phyloP scores from a whole-genome alignment of 2,329 filamentous ascomycete species.

The Metarhizium humberi region DNA sequence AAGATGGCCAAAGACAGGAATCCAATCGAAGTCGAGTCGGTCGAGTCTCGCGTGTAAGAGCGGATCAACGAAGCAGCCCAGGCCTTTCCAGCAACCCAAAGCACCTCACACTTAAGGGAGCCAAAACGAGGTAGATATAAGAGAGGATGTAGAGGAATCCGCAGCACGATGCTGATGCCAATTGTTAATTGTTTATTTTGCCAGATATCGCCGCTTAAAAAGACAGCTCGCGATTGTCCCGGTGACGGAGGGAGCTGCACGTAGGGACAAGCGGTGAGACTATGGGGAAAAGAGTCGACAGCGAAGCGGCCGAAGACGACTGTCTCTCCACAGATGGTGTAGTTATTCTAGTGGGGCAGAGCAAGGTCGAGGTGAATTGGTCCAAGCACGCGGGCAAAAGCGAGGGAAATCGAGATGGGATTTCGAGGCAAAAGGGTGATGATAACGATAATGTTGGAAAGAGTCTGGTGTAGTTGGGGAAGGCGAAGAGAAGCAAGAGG shows the following conservation, averaged over 20 bases:
- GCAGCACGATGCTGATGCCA: background rate
- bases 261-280: slow-evolving; percentile 4
- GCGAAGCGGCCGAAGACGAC: background rate
- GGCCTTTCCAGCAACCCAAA: background rate
- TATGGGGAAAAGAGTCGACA: background rate
- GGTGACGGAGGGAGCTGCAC: slow-evolving; percentile 1
- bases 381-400: background rate
- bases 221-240: slow-evolving; percentile 3
- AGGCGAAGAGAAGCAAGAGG: background rate
- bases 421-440: background rate
- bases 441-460: background rate
- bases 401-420: background rate
- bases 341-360: background rate
- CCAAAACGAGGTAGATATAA: background rate
- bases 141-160: background rate
- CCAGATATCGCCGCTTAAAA: background rate
- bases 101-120: background rate
- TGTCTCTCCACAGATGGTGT: background rate
- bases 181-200: slow-evolving; percentile 4
- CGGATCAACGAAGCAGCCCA: background rate
- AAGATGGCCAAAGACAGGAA: background rate
- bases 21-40: background rate
- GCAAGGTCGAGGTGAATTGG: background rate
- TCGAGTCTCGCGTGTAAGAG: background rate
- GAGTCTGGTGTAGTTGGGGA: background rate